A percentile compares a stretch with the other conserved stretches of the same genome.
These are phyloP conservation scores for Ceratobasidium papillatum DNA, from an alignment of 1,284 basidiomycete species.

Conservation along the genomic window DNA sequence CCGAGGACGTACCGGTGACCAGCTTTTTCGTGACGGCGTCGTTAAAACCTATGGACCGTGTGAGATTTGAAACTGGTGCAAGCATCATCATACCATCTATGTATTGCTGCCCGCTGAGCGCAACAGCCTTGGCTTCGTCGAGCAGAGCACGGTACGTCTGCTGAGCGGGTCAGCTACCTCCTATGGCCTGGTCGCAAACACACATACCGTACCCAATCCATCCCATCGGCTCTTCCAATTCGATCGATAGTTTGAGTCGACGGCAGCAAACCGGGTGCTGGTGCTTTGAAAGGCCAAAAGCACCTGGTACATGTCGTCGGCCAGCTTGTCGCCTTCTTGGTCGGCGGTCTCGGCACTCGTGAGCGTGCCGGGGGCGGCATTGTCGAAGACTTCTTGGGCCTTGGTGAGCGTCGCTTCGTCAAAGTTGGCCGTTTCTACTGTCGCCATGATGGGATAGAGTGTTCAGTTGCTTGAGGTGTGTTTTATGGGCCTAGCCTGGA, in stretches of 20 bases:
- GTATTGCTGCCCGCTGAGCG: background rate
- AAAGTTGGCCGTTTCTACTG: background rate
- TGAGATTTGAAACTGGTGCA: background rate
- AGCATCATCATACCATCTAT: background rate
- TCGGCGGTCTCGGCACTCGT: background rate
- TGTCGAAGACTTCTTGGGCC: background rate
- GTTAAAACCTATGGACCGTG: conserved; percentile 3
- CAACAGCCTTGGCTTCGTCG: background rate
- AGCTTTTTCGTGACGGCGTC: background rate
- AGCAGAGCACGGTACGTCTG: background rate
- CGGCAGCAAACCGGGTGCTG: background rate
- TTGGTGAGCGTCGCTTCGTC: conserved; percentile 10
- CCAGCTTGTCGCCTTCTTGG: background rate
- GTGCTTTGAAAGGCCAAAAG: background rate
- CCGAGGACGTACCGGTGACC: background rate
- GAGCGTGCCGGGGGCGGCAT: background rate
- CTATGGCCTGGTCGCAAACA: no score
- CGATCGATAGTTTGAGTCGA: background rate
- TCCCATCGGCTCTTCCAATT: conserved; percentile 9
- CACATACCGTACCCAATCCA: background rate
- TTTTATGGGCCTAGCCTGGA: background rate
- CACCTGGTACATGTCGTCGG: conserved; percentile 7
- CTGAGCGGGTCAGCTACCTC: background rate
- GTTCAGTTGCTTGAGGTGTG: conserved; percentile 1
- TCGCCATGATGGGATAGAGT: background rate